Conservation (phyloP, 805 yeast genomes). For the Saitoella complicata region DNA sequence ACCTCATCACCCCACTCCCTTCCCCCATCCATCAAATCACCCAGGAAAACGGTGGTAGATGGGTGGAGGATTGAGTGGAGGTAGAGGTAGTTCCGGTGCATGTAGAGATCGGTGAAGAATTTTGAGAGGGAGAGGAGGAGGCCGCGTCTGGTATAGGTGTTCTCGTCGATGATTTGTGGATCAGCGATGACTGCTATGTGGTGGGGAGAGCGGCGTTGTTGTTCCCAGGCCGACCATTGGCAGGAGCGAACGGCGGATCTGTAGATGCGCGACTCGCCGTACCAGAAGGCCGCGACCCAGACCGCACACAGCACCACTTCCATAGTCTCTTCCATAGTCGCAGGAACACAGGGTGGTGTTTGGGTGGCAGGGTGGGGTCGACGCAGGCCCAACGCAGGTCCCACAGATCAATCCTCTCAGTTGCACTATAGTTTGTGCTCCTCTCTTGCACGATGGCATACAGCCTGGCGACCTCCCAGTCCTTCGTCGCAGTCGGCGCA, state of each 20-base stretch:
- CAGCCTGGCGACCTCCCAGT: no score
- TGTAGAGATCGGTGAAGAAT: constrained; percentile 57
- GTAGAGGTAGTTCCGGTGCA: constrained; percentile 54
- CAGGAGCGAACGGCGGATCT: neutral
- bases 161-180: constrained; percentile 82
- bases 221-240: constrained; percentile 12
- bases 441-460: no score
- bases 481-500: no score
- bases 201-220: constrained; percentile 2
- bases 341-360: no score
- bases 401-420: no score
- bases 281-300: no score
- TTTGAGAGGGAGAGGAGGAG: constrained; percentile 39
- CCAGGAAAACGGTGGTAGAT: constrained; percentile 61
- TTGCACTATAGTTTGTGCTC: no score
- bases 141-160: constrained; percentile 64
- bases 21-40: constrained; percentile 92
- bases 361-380: no score
- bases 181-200: constrained; percentile 59
- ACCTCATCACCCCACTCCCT: constrained; percentile 57
- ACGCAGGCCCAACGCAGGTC: no score
- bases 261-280: neutral
- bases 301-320: no score
- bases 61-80: constrained; percentile 49
- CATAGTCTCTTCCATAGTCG: no score